These are phyloP conservation scores for Termitomyces bulborhizus DNA, from an alignment of 768 basidiomycete species.

Conservation along the genomic window DNA sequence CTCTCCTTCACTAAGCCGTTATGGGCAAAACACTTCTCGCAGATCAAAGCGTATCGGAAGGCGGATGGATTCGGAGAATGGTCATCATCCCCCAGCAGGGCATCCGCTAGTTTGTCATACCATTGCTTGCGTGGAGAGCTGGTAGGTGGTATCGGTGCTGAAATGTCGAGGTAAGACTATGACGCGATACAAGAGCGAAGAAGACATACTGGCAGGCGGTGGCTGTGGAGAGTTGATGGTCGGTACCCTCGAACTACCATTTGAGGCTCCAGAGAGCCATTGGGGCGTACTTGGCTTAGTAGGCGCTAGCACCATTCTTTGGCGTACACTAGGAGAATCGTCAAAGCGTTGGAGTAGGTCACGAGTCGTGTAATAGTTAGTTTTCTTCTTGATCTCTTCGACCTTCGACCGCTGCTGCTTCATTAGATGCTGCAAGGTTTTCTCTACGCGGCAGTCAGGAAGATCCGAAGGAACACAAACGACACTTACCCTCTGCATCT, in stretches of 20 bases:
- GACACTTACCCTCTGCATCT: constrained; percentile 63
- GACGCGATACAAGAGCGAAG: background rate
- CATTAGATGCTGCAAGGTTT: constrained; percentile 63
- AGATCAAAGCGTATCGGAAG: constrained; percentile 78
- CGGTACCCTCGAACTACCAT: constrained; percentile 4
- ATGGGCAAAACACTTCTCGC: constrained; percentile 80
- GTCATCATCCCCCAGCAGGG: constrained; percentile 78
- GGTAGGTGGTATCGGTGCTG: constrained; percentile 25
- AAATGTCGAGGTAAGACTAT: background rate
- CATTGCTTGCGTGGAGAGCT: constrained; percentile 62
- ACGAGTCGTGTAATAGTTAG: constrained; percentile 90
- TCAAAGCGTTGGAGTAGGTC: constrained; percentile 90
- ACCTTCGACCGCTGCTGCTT: constrained; percentile 80
- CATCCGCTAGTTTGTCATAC: constrained; percentile 87
- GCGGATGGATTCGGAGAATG: constrained; percentile 31
- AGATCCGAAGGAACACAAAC: background rate
- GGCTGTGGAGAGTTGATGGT: constrained; percentile 5
- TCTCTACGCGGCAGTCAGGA: constrained; percentile 46
- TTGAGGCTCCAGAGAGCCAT: constrained; percentile 21
- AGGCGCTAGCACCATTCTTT: constrained; percentile 23
- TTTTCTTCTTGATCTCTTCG: constrained; percentile 96
- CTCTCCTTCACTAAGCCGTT: constrained; percentile 84
- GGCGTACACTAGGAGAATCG: constrained; percentile 45
- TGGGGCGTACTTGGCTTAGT: constrained; percentile 18
- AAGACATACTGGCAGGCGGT: constrained; percentile 6